Evolutionary conservation across 192 early-diverging fungal genomes (phyloP), one percentile per base, ranked within the genome.

Genomic region (Lobosporangium transversale): DNA sequence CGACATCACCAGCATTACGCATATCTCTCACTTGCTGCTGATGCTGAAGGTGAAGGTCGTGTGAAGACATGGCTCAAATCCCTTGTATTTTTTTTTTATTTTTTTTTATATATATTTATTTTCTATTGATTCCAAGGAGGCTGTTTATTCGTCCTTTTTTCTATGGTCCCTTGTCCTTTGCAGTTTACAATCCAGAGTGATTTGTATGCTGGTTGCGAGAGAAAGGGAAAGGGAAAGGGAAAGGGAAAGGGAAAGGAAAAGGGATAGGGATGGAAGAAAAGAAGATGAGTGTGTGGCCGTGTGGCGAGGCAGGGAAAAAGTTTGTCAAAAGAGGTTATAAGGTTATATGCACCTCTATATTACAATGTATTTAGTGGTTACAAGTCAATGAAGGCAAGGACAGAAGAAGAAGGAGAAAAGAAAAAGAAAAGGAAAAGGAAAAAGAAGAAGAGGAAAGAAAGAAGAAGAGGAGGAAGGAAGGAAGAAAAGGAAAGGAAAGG

Each of bases 21-120:
- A 73, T 58, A 60, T 60, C 58, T 44, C 58, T 43, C n/a, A 37
- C 53, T 11, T 59, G 70, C 36, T 64, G 62, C 30, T 73, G 62
- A 17, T 65, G 69, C 35, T 64, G 69, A 37, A 58, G 70, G 10
- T 70, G 58, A 36, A 61, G 68, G 47, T 75, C 63, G 51, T 60
- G 51, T 24, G 62, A 48, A 29, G 61, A 59, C 69, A 63, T 71
- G 51, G 50, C 45, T 32, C 23, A 14, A 45, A 12, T 10, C 50
- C 14, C 36, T 9, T 20, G 50, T 15, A 4, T 42, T 42, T 12
- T 42, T 42, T 42, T 17, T 20, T 20, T 17, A 36, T 52, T 26
- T 23, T n/a, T 30, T 53, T 21, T 53, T 29, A 15, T n/a, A 30
- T 7, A 8, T 21, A 4, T 9, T 10, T 58, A 17, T 24, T 45